A percentile compares a stretch with the other conserved stretches of the same genome.
These are phyloP conservation scores for Purpureocillium lavendulum DNA, from an alignment of 2,329 filamentous ascomycete genomes.

Conservation along the genomic window DNA sequence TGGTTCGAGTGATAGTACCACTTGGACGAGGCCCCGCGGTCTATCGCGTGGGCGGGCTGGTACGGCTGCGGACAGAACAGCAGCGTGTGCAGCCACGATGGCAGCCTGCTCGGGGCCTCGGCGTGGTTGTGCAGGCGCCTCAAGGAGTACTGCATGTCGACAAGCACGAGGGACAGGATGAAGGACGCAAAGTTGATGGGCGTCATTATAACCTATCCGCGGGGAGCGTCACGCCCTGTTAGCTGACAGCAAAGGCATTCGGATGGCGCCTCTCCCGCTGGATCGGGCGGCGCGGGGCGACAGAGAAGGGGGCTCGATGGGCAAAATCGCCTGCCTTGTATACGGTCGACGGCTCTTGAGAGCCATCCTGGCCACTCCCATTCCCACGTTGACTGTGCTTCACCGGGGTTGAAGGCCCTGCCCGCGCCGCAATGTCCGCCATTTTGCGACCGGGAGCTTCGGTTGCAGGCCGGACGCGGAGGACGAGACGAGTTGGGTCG, in stretches of 20 bases:
- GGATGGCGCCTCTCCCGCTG: too few relatives aligned
- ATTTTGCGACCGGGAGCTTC: too few relatives aligned
- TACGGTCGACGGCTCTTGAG: not conserved
- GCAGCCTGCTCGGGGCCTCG: slow-evolving; percentile 20
- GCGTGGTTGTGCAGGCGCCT: slow-evolving; percentile 34
- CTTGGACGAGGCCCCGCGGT: not conserved
- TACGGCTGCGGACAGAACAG: slow-evolving; percentile 32
- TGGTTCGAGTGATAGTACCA: slow-evolving; percentile 49
- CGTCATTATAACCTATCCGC: slow-evolving; percentile 43
- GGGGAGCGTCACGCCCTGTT: too few relatives aligned
- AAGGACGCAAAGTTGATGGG: slow-evolving; percentile 58
- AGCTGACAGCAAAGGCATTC: too few relatives aligned
- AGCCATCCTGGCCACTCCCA: too few relatives aligned
- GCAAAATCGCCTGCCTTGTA: not conserved
- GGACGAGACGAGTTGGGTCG: too few relatives aligned
- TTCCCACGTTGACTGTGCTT: too few relatives aligned
- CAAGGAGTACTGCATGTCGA: slow-evolving; percentile 49
- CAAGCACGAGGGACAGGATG: slow-evolving; percentile 53
- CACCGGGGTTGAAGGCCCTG: too few relatives aligned
- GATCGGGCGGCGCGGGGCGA: too few relatives aligned
- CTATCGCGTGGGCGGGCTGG: slow-evolving; percentile 13
- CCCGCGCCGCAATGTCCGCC: too few relatives aligned
- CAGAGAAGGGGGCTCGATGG: too few relatives aligned
- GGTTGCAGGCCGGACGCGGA: too few relatives aligned
- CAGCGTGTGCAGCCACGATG: slow-evolving; percentile 31